Base-by-base conservation (phyloP, 768 basidiomycete species). In the Cubamyces lactineus region DNA sequence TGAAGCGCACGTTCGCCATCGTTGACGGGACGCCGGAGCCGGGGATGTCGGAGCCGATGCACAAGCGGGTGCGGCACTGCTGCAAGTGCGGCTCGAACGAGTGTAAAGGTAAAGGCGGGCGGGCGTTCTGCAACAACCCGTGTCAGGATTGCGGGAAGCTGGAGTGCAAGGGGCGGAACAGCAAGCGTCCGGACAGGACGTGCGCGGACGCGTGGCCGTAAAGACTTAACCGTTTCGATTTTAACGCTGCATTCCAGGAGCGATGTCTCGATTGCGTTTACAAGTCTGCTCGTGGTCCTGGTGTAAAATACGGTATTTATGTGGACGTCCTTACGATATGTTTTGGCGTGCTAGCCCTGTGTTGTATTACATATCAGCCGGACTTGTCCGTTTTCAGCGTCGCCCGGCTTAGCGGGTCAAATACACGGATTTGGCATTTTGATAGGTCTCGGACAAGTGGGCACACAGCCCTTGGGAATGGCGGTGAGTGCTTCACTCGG, bases 91-190 rank as follows among this genome's bases (percentile, higher is more conserved):
- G 91, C 16, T 86, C 84, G 41, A 85, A 87, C 73, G 85, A 89
- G 23, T 93, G 91, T 72, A 92, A 92, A 71, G 91, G 91, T 51
- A 92, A 92, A 67, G 91, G 91, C 3, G 91, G 91, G 4, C 78
- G 89, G 41, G 77, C 78, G 46, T 91, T 90, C 70, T 93, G 91
- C 70, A 77, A 76, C 67, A 91, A 86, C 71, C 77, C 84, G 43
- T 92, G 91, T 65, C 88, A 90, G 76, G 91, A 93, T 73, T 93
- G 91, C 71, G 88, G 89, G n/a, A 87, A 88, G 77, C 67, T 87
- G 65, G 87, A 89, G 16, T 93, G 91, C 69, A 86, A 81, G 67
- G 91, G 91, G 24, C 78, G 91, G 74, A 92, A 90, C 69, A 89
- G 86, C 69, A 80, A 90, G 71, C 77, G 88, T 49, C 91, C 91